phyloP scores from a whole-genome alignment of 805 yeast genomes.

The Myxozyma neglecta region DNA sequence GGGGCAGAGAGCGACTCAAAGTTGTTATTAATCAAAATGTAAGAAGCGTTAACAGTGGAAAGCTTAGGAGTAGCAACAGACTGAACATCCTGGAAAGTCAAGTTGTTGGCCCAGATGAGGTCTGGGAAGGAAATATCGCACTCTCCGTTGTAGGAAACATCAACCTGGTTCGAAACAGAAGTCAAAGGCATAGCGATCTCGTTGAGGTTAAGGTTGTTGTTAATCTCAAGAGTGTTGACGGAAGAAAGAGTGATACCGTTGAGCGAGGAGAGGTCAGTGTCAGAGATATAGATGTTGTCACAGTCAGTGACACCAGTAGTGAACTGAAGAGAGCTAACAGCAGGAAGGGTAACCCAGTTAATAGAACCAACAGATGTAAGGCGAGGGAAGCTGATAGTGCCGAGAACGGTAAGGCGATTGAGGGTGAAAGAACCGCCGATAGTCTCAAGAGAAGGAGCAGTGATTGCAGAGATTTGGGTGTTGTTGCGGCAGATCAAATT shows the following conservation, averaged over 20 bases:
- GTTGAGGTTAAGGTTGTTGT: conserved; percentile 80
- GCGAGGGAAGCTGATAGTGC: conserved; percentile 69
- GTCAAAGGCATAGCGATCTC: conserved; percentile 67
- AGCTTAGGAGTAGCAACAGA: conserved; percentile 70
- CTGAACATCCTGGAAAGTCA: conserved; percentile 78
- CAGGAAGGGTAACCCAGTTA: conserved; percentile 81
- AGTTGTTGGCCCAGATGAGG: conserved; percentile 82
- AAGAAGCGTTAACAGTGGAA: conserved; percentile 72
- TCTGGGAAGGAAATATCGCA: conserved; percentile 53
- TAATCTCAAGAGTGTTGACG: conserved; percentile 55
- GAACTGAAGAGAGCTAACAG: conserved; percentile 69
- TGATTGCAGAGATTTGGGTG: conserved; percentile 57
- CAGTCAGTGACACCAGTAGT: conserved; percentile 70
- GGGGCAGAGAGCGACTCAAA: conserved; percentile 45
- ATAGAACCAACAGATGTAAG: conserved; percentile 81
- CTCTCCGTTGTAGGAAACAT: conserved; percentile 83
- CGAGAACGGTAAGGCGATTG: conserved; percentile 62
- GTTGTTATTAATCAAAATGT: conserved; percentile 75
- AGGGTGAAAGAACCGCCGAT: conserved; percentile 72
- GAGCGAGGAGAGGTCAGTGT: conserved; percentile 44
- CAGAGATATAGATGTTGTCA: conserved; percentile 55
- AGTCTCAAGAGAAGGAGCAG: conserved; percentile 76
- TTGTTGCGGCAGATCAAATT: conserved; percentile 67
- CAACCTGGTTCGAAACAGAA: conserved; percentile 70
- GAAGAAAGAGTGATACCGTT: conserved; percentile 43